A percentile compares a stretch with the other conserved stretches of the same genome.
phyloP scores from a whole-genome alignment of 208 protist species.

The Leishmania amazonensis region DNA sequence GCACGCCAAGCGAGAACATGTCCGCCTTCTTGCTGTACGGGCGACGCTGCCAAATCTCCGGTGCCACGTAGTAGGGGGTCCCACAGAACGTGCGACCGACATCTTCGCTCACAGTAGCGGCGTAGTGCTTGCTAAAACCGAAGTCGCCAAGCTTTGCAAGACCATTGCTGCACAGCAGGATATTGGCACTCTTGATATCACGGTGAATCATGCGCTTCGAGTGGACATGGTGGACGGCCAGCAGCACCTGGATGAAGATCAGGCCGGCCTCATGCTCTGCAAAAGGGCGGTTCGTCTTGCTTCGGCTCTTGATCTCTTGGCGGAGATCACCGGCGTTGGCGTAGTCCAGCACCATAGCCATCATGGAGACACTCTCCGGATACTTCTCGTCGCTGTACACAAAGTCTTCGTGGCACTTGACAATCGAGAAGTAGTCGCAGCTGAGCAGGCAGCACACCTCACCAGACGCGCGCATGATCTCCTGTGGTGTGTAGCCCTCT shows the following conservation, averaged over 20 bases:
- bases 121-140: constrained; percentile 58
- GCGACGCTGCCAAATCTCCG: constrained; percentile 88
- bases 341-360: constrained; percentile 80
- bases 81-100: constrained; percentile 62
- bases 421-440: constrained; percentile 79
- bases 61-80: constrained; percentile 91
- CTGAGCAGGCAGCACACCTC: constrained; percentile 65
- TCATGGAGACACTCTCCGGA: constrained; percentile 47
- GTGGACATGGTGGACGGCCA: constrained; percentile 85
- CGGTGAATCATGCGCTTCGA: constrained; percentile 76
- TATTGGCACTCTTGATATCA: constrained; percentile 84
- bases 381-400: constrained; percentile 42
- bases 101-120: constrained; percentile 40
- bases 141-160: constrained; percentile 85
- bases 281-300: constrained; percentile 28
- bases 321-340: constrained; percentile 80
- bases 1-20: constrained; percentile 90
- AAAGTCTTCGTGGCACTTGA: constrained; percentile 78
- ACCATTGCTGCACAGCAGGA: constrained; percentile 75
- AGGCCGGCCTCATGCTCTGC: constrained; percentile 59
- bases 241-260: constrained; percentile 66
- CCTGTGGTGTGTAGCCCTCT: constrained; percentile 54
- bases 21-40: constrained; percentile 93
- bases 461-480: constrained; percentile 55
- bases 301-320: constrained; percentile 50